Evolutionary conservation across 73 alveolate genomes (phyloP).

Genomic region (Urostyla sp.): DNA sequence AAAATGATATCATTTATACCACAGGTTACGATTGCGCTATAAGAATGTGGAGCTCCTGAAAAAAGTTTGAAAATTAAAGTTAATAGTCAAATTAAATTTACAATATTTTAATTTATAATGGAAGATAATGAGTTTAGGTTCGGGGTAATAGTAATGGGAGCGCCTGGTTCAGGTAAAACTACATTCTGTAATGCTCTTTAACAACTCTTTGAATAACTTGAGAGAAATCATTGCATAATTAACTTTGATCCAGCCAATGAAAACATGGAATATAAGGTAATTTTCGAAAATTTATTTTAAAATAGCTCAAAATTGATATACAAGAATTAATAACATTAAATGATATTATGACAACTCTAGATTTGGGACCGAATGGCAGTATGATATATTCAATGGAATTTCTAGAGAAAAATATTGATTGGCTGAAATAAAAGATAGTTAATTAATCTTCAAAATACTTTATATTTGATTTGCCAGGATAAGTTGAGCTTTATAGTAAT

Average conservation of each 20-base stretch:
- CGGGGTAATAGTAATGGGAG: slow-evolving; percentile 89
- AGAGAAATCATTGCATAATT: slow-evolving; percentile 73
- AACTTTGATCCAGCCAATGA: slow-evolving; percentile 98
- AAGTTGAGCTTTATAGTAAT: slow-evolving; percentile 91
- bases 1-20: slow-evolving; percentile 5
- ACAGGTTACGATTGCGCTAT: slow-evolving; percentile 44
- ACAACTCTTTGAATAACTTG: slow-evolving; percentile 71
- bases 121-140: slow-evolving; percentile 46
- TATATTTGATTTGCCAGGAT: slow-evolving; percentile 96
- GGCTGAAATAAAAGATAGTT: slow-evolving; percentile 81
- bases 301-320: slow-evolving; percentile 71
- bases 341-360: slow-evolving; percentile 88
- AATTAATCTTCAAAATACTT: slow-evolving; percentile 60
- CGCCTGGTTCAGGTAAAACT: slow-evolving; percentile 96
- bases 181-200: slow-evolving; percentile 83
- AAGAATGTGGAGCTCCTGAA: slow-evolving; percentile 43
- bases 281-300: neutral
- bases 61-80: too few species aligned
- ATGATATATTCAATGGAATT: slow-evolving; percentile 92
- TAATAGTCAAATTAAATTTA: too few species aligned
- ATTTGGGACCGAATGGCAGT: slow-evolving; percentile 96
- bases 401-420: slow-evolving; percentile 84
- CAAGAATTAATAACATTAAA: slow-evolving; percentile 85
- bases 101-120: slow-evolving; percentile 28
- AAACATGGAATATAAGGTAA: slow-evolving; percentile 78